Evolutionary conservation across 352 stramenopile genomes (phyloP).

Genomic region (Blastocystis sp.): DNA sequence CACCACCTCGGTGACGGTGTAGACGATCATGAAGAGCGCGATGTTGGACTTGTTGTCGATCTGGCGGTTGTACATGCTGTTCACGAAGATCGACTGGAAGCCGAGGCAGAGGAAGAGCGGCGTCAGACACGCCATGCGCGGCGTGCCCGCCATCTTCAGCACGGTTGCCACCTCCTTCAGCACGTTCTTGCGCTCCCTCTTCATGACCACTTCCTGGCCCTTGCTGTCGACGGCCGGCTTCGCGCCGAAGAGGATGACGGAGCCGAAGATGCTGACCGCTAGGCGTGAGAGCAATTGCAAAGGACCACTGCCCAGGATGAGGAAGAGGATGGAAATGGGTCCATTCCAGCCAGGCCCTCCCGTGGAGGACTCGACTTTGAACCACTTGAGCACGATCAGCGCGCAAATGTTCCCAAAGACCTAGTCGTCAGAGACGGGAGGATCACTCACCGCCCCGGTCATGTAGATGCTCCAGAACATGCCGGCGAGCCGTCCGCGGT

Average conservation of each 20-base stretch:
- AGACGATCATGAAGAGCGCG: slow-evolving; percentile 66
- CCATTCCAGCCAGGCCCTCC: slow-evolving; percentile 52
- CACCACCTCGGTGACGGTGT: slow-evolving; percentile 45
- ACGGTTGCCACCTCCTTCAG: slow-evolving; percentile 8
- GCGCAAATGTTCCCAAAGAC: slow-evolving; percentile 61
- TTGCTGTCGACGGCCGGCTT: slow-evolving; percentile 26
- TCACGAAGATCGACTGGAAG: slow-evolving; percentile 71
- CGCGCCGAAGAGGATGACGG: slow-evolving; percentile 35
- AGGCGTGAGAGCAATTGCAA: neutral
- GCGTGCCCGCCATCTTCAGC: slow-evolving; percentile 10
- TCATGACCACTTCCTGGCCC: neutral
- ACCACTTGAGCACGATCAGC: slow-evolving; percentile 33
- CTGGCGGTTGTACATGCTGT: slow-evolving; percentile 74
- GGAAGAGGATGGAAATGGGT: slow-evolving; percentile 63
- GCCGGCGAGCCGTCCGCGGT: slow-evolving; percentile 47
- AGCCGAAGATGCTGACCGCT: slow-evolving; percentile 60
- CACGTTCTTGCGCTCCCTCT: neutral
- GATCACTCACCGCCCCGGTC: slow-evolving; percentile 30
- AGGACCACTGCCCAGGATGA: slow-evolving; percentile 19
- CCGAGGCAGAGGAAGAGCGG: slow-evolving; percentile 62
- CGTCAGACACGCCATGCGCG: slow-evolving; percentile 3
- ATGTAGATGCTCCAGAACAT: slow-evolving; percentile 74
- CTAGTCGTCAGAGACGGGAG: neutral
- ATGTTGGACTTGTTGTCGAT: slow-evolving; percentile 45
- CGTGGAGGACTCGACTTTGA: slow-evolving; percentile 3